Conservation (phyloP, 2,329 filamentous ascomycete genomes). For the Botryotinia narcissicola region DNA sequence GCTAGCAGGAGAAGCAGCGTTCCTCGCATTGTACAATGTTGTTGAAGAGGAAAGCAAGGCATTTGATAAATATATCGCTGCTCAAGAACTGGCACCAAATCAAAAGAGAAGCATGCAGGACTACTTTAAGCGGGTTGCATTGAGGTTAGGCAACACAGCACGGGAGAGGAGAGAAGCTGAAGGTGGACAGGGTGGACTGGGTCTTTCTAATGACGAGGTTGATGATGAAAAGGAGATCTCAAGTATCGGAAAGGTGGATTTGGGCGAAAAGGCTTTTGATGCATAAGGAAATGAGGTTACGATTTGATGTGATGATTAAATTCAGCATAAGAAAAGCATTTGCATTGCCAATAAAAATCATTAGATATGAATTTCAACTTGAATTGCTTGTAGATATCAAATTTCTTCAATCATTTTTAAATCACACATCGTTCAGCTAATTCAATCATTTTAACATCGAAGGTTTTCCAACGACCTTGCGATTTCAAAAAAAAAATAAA, state of each 20-base stretch:
- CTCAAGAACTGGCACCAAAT: slow-evolving; percentile 64
- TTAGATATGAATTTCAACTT: background rate
- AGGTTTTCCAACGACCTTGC: background rate
- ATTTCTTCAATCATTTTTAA: background rate
- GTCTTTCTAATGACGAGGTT: slow-evolving; percentile 82
- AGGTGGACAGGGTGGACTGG: slow-evolving; percentile 81
- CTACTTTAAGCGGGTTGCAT: slow-evolving; percentile 92
- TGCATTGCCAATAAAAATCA: background rate
- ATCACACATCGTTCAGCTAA: background rate
- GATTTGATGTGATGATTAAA: background rate
- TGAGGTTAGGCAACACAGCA: slow-evolving; percentile 81
- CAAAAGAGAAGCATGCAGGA: slow-evolving; percentile 90
- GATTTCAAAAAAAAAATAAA: background rate
- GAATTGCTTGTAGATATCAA: background rate
- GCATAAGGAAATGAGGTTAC: slow-evolving; percentile 27
- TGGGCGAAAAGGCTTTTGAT: slow-evolving; percentile 54
- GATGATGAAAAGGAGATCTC: slow-evolving; percentile 96
- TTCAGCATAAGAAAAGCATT: slow-evolving; percentile 7
- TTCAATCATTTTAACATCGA: background rate
- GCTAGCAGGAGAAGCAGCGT: slow-evolving; percentile 89
- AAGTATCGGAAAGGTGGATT: slow-evolving; percentile 88
- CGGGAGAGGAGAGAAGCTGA: slow-evolving; percentile 89
- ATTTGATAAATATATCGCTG: slow-evolving; percentile 86
- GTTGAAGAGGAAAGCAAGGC: slow-evolving; percentile 81
- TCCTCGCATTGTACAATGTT: slow-evolving; percentile 85